These are phyloP conservation scores for Elsinoe necatrix DNA, from an alignment of 2,329 filamentous ascomycete genomes.

Conservation along the genomic window DNA sequence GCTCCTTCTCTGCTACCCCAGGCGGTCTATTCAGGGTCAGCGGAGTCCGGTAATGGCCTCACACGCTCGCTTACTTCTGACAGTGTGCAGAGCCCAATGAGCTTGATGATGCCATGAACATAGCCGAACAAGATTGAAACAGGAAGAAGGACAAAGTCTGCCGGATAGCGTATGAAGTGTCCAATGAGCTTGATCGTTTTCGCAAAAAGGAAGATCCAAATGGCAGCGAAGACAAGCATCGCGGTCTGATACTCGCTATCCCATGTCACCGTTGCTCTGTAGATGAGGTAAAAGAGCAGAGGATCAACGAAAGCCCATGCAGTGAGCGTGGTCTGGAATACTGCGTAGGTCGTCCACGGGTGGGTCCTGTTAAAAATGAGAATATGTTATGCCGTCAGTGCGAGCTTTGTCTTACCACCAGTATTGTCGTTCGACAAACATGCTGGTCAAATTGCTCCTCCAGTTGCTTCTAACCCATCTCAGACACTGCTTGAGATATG, in stretches of 20 bases:
- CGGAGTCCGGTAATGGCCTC: neutral
- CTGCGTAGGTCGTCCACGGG: conserved; percentile 85
- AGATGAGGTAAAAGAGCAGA: conserved; percentile 60
- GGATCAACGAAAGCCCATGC: conserved; percentile 79
- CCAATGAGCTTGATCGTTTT: conserved; percentile 88
- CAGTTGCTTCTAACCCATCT: conserved; percentile 96
- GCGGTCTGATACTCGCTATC: conserved; percentile 33
- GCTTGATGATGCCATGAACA: conserved; percentile 85
- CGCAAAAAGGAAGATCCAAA: conserved; percentile 70
- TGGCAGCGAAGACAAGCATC: conserved; percentile 51
- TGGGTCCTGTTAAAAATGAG: conserved; percentile 56
- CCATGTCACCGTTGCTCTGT: conserved; percentile 53
- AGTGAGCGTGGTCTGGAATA: conserved; percentile 86
- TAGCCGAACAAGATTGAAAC: conserved; percentile 88
- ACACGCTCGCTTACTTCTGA: conserved; percentile 46
- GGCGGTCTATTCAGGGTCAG: conserved; percentile 56
- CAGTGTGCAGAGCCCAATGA: conserved; percentile 72
- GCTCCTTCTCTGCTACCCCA: conserved; percentile 93
- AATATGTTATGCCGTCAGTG: neutral
- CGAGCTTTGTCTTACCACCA: conserved; percentile 61
- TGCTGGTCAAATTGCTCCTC: conserved; percentile 89
- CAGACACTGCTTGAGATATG: conserved; percentile 87
- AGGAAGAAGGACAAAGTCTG: conserved; percentile 69
- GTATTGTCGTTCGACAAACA: conserved; percentile 74
- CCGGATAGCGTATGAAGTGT: conserved; percentile 75